Conservation (phyloP, 1,139 yeast genomes). For the Taphrina communis region DNA sequence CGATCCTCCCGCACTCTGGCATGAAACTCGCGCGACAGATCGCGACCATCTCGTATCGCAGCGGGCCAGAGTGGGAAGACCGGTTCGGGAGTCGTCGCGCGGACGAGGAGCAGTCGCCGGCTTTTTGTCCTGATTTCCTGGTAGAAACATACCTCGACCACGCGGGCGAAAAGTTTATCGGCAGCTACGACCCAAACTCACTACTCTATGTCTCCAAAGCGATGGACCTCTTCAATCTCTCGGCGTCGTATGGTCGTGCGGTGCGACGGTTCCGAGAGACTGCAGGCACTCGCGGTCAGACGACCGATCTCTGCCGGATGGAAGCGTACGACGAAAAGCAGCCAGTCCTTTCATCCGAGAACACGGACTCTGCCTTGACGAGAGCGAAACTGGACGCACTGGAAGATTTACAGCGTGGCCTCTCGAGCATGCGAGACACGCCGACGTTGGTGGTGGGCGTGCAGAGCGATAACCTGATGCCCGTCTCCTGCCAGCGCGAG, state of each 20-base stretch:
- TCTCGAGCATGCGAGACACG: slow-evolving; percentile 66
- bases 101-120: slow-evolving; percentile 78
- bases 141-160: slow-evolving; percentile 93
- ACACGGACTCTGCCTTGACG: neutral
- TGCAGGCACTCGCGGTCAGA: neutral
- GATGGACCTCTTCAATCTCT: slow-evolving; percentile 87
- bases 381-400: slow-evolving; percentile 47
- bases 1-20: slow-evolving; percentile 87
- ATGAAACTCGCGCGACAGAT: slow-evolving; percentile 93
- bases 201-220: slow-evolving; percentile 86
- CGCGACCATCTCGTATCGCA: slow-evolving; percentile 90
- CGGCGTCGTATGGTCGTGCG: slow-evolving; percentile 41
- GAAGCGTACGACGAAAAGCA: slow-evolving; percentile 60
- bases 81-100: slow-evolving; percentile 88
- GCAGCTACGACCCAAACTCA: slow-evolving; percentile 91
- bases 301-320: slow-evolving; percentile 27
- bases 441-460: slow-evolving; percentile 84
- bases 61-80: slow-evolving; percentile 97
- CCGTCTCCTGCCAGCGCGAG: slow-evolving; percentile 93
- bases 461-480: slow-evolving; percentile 87
- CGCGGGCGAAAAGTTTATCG: slow-evolving; percentile 90
- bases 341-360: neutral
- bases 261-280: slow-evolving; percentile 5
- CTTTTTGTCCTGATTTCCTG: slow-evolving; percentile 87
- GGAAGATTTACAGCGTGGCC: slow-evolving; percentile 68